Percentiles rank a stretch among this genome's conserved stretches.
These are phyloP conservation scores for Calonectria pseudoreteaudii DNA, from an alignment of 2,329 filamentous ascomycete species.

Conservation along the genomic window DNA sequence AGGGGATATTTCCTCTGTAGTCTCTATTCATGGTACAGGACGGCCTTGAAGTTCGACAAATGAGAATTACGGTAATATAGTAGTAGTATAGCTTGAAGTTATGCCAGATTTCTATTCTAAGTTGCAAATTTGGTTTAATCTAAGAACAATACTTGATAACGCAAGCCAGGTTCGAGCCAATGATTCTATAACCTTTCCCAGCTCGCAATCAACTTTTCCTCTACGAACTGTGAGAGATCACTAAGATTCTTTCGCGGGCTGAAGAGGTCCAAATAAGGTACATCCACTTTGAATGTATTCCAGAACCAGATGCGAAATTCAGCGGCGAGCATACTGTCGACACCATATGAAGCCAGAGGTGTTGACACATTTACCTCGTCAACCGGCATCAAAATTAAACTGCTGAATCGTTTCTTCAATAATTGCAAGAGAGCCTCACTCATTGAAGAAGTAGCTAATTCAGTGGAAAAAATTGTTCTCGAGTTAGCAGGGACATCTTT, in stretches of 20 bases:
- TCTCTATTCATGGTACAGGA: too few species aligned
- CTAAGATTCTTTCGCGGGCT: neutral
- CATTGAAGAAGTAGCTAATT: neutral
- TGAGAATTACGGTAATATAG: too few species aligned
- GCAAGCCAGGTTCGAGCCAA: neutral
- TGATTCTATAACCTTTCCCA: neutral
- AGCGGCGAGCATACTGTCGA: constrained; percentile 4
- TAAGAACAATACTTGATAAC: too few species aligned
- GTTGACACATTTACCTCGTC: neutral
- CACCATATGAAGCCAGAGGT: neutral
- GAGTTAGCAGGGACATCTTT: neutral
- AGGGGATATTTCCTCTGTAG: too few species aligned
- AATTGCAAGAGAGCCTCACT: neutral
- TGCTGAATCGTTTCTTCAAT: neutral
- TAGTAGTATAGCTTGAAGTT: too few species aligned
- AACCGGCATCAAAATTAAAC: neutral
- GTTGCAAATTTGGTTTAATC: too few species aligned
- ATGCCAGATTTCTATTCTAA: too few species aligned
- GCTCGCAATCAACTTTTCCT: neutral
- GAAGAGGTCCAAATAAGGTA: neutral
- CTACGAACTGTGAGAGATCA: neutral
- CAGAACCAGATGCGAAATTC: constrained; percentile 4
- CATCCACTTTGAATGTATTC: neutral
- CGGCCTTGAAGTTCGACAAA: too few species aligned
- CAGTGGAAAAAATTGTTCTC: neutral